Evolutionary conservation across 2,329 filamentous ascomycete genomes (phyloP).

Genomic region (Cytospora chrysosperma): DNA sequence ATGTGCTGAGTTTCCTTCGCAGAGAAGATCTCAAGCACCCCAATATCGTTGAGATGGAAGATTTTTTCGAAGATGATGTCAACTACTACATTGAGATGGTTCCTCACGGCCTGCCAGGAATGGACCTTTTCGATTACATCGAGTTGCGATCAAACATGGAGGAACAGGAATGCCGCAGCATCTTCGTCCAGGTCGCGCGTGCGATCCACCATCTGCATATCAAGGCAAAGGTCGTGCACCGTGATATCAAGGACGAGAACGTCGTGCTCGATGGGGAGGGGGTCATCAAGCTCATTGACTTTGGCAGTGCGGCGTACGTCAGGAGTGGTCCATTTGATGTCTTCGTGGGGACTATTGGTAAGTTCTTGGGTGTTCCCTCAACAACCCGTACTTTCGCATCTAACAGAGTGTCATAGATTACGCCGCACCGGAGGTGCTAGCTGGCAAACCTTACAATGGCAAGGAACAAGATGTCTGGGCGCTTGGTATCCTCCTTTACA

Average conservation of each 20-base stretch:
- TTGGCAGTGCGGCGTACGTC: constrained; percentile 96
- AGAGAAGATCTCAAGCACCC: constrained; percentile 66
- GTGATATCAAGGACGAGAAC: constrained; percentile 99
- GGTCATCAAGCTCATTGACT: constrained; percentile 95
- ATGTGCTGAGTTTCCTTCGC: constrained; percentile 90
- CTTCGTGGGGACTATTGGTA: constrained; percentile 97
- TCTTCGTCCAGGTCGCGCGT: constrained; percentile 88
- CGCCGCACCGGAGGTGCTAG: constrained; percentile 94
- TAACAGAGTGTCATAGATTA: constrained; percentile 65
- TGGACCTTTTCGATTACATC: constrained; percentile 99
- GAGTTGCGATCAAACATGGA: constrained; percentile 96
- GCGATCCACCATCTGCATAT: constrained; percentile 90
- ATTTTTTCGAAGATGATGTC: constrained; percentile 74
- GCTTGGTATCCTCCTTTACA: constrained; percentile 93
- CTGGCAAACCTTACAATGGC: constrained; percentile 85
- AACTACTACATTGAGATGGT: constrained; percentile 99
- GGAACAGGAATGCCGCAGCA: constrained; percentile 87
- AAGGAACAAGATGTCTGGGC: constrained; percentile 99
- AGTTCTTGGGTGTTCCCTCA: constrained; percentile 37
- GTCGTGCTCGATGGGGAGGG: constrained; percentile 94
- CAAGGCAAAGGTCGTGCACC: constrained; percentile 87
- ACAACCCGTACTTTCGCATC: neutral
- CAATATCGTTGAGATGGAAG: constrained; percentile 72
- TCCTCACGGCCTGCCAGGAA: constrained; percentile 90
- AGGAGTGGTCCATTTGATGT: constrained; percentile 98